A percentile compares a stretch with the other conserved stretches of the same genome.
phyloP scores from a whole-genome alignment of 2,329 filamentous ascomycete species.

The Ophiocordyceps camponoti-leonardi region DNA sequence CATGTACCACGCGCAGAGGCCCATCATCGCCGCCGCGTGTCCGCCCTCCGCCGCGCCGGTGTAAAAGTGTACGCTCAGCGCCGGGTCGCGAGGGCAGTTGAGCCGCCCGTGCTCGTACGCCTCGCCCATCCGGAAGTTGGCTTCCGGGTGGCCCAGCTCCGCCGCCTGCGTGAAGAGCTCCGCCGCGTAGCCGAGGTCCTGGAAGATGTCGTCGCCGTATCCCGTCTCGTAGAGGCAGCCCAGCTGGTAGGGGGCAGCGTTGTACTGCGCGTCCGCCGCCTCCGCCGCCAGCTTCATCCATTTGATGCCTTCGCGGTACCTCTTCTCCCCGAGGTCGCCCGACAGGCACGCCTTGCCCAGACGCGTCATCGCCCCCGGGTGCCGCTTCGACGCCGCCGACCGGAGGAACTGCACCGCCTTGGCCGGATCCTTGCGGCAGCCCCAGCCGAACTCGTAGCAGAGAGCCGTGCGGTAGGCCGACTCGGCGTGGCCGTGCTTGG shows the following conservation, averaged over 20 bases:
- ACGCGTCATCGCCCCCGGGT: constrained; percentile 87
- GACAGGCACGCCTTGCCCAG: constrained; percentile 80
- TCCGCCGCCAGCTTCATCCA: constrained; percentile 93
- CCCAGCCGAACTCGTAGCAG: constrained; percentile 98
- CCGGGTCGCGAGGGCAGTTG: constrained; percentile 76
- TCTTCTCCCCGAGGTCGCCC: constrained; percentile 73
- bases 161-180: constrained; percentile 90
- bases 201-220: constrained; percentile 89
- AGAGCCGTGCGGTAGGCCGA: constrained; percentile 84
- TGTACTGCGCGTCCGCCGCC: constrained; percentile 80
- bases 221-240: constrained; percentile 78
- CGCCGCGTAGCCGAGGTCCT: constrained; percentile 76
- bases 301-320: constrained; percentile 82
- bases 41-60: constrained; percentile 76
- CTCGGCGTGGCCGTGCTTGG: constrained; percentile 94
- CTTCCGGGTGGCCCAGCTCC: constrained; percentile 75
- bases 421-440: constrained; percentile 70
- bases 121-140: constrained; percentile 79
- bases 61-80: constrained; percentile 93
- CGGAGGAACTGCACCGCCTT: constrained; percentile 92
- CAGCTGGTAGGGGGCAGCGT: constrained; percentile 80
- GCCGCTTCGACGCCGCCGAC: constrained; percentile 77
- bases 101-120: constrained; percentile 89
- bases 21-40: constrained; percentile 88
- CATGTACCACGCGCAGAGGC: constrained; percentile 96